These are phyloP conservation scores for Clavulina sp. DNA, from an alignment of 768 basidiomycete genomes.

Conservation along the genomic window DNA sequence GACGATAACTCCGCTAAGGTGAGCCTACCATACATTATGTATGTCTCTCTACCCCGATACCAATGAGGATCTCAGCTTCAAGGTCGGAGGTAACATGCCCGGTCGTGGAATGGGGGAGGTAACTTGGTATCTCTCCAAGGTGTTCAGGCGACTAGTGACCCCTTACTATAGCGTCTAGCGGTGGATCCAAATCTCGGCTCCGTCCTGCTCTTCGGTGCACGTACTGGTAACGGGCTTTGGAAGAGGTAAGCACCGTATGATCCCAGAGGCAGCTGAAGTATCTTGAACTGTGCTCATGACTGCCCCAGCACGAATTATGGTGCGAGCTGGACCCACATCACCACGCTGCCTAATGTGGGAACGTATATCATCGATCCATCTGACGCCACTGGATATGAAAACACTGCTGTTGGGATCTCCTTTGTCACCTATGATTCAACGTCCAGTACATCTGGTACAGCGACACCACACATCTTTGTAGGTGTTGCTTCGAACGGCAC, in stretches of 20 bases:
- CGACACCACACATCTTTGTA: conserved; percentile 49
- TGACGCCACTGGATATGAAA: conserved; percentile 14
- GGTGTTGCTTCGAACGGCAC: conserved; percentile 40
- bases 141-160: too few species aligned
- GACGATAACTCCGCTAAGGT: too few species aligned
- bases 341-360: conserved; percentile 38
- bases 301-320: too few species aligned
- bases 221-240: conserved; percentile 47
- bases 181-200: conserved; percentile 46
- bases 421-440: conserved; percentile 42
- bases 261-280: too few species aligned
- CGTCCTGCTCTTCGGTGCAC: conserved; percentile 45
- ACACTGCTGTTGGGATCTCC: conserved; percentile 28
- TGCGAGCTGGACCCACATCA: conserved; percentile 44
- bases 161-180: conserved; percentile 40
- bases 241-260: too few species aligned
- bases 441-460: conserved; percentile 25
- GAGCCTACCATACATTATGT: too few species aligned
- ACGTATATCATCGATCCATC: conserved; percentile 30
- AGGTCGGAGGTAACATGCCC: conserved; percentile 49
- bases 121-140: too few species aligned
- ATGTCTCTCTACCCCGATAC: too few species aligned
- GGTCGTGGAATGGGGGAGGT: conserved; percentile 42
- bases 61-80: too few species aligned
- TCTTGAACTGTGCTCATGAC: too few species aligned